Evolutionary conservation across 495 filamentous ascomycete genomes (phyloP).

Genomic region (Aspergillus bridgeri): DNA sequence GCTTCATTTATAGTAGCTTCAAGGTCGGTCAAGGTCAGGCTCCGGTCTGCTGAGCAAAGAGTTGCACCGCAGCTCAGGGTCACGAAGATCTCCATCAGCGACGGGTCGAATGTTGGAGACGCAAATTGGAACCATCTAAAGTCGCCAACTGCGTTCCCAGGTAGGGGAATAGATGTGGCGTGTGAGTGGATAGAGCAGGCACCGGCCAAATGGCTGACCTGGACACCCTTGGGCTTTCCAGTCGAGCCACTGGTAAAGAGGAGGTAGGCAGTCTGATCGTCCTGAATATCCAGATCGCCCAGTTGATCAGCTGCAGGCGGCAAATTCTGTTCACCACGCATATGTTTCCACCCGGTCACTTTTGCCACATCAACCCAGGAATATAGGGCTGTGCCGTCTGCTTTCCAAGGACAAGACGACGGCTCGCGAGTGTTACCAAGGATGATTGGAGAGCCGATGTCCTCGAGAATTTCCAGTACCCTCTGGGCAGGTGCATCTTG

Average conservation of each 20-base stretch:
- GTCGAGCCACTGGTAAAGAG: constrained; percentile 88
- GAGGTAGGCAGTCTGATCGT: constrained; percentile 65
- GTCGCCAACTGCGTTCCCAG: constrained; percentile 56
- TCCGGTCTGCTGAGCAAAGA: constrained; percentile 40
- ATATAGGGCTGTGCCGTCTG: neutral
- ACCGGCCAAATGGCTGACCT: constrained; percentile 66
- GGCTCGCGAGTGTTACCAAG: constrained; percentile 30
- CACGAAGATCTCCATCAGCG: constrained; percentile 83
- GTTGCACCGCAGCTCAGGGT: constrained; percentile 63
- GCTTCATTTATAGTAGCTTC: constrained; percentile 25
- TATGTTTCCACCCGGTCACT: constrained; percentile 18
- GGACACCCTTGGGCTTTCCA: constrained; percentile 79
- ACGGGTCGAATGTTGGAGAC: constrained; percentile 78
- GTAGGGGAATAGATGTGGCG: constrained; percentile 21
- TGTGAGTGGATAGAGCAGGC: constrained; percentile 72
- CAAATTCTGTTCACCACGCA: constrained; percentile 7
- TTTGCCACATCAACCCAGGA: constrained; percentile 27
- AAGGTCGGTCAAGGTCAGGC: constrained; percentile 21
- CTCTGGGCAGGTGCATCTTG: constrained; percentile 69
- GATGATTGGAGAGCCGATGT: constrained; percentile 56
- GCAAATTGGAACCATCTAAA: constrained; percentile 81
- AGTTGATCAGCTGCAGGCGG: neutral
- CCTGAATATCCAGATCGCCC: constrained; percentile 9
- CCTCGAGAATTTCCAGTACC: constrained; percentile 62
- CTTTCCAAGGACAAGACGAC: constrained; percentile 1